Conservation (phyloP, 2,329 filamentous ascomycete genomes). For the Aureobasidium sp. region DNA sequence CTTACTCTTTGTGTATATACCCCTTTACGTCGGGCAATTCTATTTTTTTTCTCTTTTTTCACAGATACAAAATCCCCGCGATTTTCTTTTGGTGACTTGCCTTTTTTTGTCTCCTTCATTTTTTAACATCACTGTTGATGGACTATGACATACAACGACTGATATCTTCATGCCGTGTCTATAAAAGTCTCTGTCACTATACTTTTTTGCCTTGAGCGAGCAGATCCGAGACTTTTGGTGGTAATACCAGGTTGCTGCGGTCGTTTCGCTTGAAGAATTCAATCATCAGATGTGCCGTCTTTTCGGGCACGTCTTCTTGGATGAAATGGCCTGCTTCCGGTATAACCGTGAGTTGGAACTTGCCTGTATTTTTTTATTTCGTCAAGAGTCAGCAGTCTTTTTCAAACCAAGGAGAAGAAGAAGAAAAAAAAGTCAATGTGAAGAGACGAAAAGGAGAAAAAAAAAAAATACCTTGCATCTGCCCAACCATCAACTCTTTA, state of each 20-base stretch:
- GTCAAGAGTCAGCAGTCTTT: too few relatives aligned
- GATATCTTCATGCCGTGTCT: too few relatives aligned
- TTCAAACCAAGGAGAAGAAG: too few relatives aligned
- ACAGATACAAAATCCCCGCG: background rate
- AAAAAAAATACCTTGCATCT: conserved; percentile 73
- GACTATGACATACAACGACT: too few relatives aligned
- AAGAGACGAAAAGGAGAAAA: background rate
- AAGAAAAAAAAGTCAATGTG: background rate
- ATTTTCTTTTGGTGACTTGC: too few relatives aligned
- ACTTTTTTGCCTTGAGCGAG: conserved; percentile 46
- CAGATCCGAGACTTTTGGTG: conserved; percentile 69
- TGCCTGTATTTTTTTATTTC: too few relatives aligned
- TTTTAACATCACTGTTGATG: background rate
- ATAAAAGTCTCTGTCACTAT: conserved; percentile 29
- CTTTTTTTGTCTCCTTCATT: background rate
- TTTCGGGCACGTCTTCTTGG: conserved; percentile 88
- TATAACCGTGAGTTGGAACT: conserved; percentile 92
- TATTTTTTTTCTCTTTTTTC: background rate
- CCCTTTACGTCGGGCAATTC: background rate
- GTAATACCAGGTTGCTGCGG: conserved; percentile 72
- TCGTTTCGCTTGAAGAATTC: conserved; percentile 94
- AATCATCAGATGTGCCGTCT: conserved; percentile 74
- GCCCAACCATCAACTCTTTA: conserved; percentile 87
- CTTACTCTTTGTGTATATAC: background rate
- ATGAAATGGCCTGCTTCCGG: conserved; percentile 95